phyloP scores from a whole-genome alignment of 371 early-diverging fungal species.

The Batkoa obscura region DNA sequence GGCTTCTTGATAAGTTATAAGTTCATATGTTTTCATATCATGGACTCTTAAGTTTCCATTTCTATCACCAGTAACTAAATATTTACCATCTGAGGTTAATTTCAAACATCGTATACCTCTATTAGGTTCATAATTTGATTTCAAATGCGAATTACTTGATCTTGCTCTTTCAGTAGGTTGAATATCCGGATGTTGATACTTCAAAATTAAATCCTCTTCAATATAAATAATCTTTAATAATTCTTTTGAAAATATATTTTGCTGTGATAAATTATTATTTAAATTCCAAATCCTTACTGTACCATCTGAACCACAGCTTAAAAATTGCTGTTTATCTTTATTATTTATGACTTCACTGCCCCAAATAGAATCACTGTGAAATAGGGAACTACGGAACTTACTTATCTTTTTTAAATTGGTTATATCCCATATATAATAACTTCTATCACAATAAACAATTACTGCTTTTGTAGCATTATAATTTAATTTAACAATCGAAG shows the following conservation, averaged over 20 bases:
- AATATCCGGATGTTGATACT: neutral
- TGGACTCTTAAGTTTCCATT: conserved; percentile 53
- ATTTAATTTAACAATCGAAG: conserved; percentile 29
- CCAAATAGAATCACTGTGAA: conserved; percentile 70
- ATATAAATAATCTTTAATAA: neutral
- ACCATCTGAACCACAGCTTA: conserved; percentile 59
- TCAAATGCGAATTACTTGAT: neutral
- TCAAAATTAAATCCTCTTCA: neutral
- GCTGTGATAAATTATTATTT: conserved; percentile 12
- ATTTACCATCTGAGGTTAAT: conserved; percentile 41
- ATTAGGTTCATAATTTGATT: neutral
- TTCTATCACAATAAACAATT: conserved; percentile 28
- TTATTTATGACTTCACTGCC: conserved; percentile 43
- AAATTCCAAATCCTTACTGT: conserved; percentile 67
- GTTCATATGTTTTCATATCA: conserved; percentile 29
- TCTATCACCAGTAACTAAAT: conserved; percentile 59
- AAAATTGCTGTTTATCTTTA: conserved; percentile 28
- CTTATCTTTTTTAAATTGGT: conserved; percentile 35
- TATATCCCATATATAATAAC: conserved; percentile 56
- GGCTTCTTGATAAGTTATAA: conserved; percentile 48
- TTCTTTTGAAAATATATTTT: conserved; percentile 6
- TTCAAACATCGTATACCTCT: conserved; percentile 27
- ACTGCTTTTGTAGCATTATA: conserved; percentile 8
- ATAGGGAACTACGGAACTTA: conserved; percentile 41
- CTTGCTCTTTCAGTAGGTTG: neutral